Evolutionary conservation across 495 filamentous ascomycete species (phyloP).

Genomic region (Sabuloglossum arenarium): DNA sequence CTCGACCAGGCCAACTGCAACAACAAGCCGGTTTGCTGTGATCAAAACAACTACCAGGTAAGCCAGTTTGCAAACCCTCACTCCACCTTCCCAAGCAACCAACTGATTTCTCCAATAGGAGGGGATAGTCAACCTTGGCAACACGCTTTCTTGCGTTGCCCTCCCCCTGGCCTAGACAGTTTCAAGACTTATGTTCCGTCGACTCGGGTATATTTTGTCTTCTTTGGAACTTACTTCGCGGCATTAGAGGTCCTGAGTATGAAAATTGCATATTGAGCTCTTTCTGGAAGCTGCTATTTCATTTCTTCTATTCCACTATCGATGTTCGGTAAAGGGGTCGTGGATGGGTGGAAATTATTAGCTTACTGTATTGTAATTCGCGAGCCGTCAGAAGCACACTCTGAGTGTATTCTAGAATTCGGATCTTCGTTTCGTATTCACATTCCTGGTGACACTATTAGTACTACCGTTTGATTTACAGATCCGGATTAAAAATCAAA

Average conservation of each 20-base stretch:
- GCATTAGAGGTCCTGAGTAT: neutral
- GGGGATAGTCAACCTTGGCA: neutral
- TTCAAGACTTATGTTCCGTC: neutral
- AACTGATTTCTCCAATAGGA: neutral
- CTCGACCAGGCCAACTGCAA: neutral
- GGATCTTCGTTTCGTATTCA: neutral
- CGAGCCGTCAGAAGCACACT: neutral
- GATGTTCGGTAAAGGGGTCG: neutral
- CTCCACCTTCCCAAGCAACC: neutral
- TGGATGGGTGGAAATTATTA: neutral
- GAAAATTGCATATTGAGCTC: neutral
- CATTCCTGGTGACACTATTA: no score
- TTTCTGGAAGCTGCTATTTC: neutral
- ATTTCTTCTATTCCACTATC: neutral
- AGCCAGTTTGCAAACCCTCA: neutral
- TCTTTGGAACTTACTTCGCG: neutral
- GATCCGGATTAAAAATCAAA: no score
- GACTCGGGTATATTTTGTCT: neutral
- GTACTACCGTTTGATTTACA: no score
- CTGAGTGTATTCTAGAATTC: neutral
- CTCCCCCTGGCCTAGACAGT: neutral
- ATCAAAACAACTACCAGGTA: neutral
- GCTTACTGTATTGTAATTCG: neutral
- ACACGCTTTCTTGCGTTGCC: neutral
- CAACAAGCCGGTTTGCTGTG: neutral